Base-by-base conservation (phyloP, 2,329 filamentous ascomycete genomes). In the Xylariaceae sp. region DNA sequence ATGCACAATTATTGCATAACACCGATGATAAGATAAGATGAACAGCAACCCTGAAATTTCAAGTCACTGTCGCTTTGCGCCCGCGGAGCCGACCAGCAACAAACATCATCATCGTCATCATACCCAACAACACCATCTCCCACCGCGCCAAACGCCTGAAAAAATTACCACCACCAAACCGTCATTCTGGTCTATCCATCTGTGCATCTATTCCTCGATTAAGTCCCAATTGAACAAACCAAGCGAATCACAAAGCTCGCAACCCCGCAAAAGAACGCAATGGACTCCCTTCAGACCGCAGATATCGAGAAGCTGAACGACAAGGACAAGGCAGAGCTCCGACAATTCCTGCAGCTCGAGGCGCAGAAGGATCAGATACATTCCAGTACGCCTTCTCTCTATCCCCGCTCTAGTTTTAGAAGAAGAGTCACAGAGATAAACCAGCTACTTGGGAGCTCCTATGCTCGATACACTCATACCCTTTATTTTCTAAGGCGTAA, bases 311-410 rank as follows among this genome's bases (percentile, higher is more conserved):
- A 84, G 73, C 86, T 96, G 69, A 87, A 82, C 66, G 85, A 89
- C 57, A 81, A 82, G 68, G 91, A 96, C 74, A 94, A 91, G 80
- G 79, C 84, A 62, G 91, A 97, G 74, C 81, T 99, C 43, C 88
- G 90, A 67, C 85, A 90, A 68, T 92, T 96, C 73, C 79, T 96
- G 56, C 76, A 83, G 64, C 90, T 88, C 69, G 91, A 96, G 77
- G 80, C 82, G 61, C 89, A 96, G 74, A 94, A 94, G 71, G 83
- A 88, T n/a, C 77, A 83, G 62, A 73, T 84, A 49, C 80, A 83
- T 61, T 66, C 73, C 41, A 78, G 87, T 89, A 70, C 73, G 77
- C 76, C 34, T 19, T 9, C 31, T 6, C 12, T 26, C 6, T 9
- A 32, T 31, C 19, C 19, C 19, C 1, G 19, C 19, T 19, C 19